Evolutionary conservation across 768 basidiomycete genomes (phyloP), one percentile per base, ranked within the genome.

Genomic region (Mycena capillaripes): DNA sequence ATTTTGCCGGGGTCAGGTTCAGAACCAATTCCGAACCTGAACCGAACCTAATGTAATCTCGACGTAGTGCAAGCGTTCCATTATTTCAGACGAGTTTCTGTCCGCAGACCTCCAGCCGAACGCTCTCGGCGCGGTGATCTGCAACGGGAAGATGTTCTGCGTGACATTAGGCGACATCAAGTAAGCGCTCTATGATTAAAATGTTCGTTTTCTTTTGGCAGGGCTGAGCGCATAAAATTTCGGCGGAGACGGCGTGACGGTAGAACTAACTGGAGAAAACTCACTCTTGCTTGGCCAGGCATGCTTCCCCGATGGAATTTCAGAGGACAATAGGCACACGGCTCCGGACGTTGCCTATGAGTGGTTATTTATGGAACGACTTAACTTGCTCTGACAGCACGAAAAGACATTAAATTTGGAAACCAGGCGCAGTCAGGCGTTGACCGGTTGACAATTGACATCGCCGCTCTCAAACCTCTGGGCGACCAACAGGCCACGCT

Each of bases 61-160:
- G 21, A 21, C 1, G 58, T 32, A 27, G 66, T 72, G 1, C 63
- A 70, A 16, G 71, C 75, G 17, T 69, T 73, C 30, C 56, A 69
- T 46, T 76, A n/a, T 77, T 1, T 76, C 78, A 5, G 57, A 74
- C 27, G 32, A 32, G 5, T 79, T 79, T 56, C 27, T 57, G 44
- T 40, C 29, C 19, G 34, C 66, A 11, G 30, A 66, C 17, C 36
- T 75, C n/a, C 66, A 59, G 17, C n/a, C 42, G 48, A 77, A 78
- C 77, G 74, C 77, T 14, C 68, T 79, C 10, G 77, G 76, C 23
- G 77, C 77, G 0, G 70, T 79, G 44, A 75, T 79, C 42, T 79
- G 78, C 63, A 62, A 73, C 23, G 71, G 69, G 2, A 76, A 78
- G 58, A 79, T 79, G 75, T 73, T 76, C 48, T 79, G 78, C 53